These are phyloP conservation scores for Mortierella sp. DNA, from an alignment of 371 early-diverging fungal species.

Conservation along the genomic window DNA sequence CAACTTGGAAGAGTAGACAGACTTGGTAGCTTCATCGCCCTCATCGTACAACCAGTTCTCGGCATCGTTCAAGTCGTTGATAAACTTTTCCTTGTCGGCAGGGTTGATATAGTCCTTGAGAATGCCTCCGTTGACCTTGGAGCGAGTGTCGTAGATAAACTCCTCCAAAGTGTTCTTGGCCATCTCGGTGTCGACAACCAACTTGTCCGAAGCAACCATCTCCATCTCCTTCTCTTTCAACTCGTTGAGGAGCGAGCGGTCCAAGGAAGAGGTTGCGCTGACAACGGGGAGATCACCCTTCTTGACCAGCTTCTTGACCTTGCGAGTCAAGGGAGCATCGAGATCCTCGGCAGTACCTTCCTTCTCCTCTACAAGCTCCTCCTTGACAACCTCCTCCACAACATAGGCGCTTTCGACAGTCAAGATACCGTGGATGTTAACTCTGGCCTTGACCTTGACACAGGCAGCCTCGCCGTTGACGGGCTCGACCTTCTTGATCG, in stretches of 20 bases:
- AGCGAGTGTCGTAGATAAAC: slow-evolving; percentile 97
- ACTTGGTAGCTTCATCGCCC: slow-evolving; percentile 94
- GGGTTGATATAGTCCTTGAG: slow-evolving; percentile 85
- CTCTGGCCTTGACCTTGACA: slow-evolving; percentile 93
- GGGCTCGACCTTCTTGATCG: slow-evolving; percentile 68
- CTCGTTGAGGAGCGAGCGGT: slow-evolving; percentile 68
- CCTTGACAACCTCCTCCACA: slow-evolving; percentile 88
- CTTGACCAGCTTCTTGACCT: slow-evolving; percentile 91
- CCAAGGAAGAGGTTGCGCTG: slow-evolving; percentile 71
- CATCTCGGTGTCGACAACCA: slow-evolving; percentile 94
- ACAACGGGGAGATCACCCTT: slow-evolving; percentile 88
- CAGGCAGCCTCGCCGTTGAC: slow-evolving; percentile 74
- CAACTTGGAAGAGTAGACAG: slow-evolving; percentile 89
- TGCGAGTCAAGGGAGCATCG: slow-evolving; percentile 65
- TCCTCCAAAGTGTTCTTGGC: slow-evolving; percentile 97
- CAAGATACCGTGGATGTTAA: slow-evolving; percentile 89
- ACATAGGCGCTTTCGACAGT: slow-evolving; percentile 89
- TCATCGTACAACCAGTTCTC: slow-evolving; percentile 99
- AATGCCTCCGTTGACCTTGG: slow-evolving; percentile 83
- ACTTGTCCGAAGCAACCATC: slow-evolving; percentile 89
- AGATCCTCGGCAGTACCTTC: slow-evolving; percentile 65
- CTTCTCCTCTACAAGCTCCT: slow-evolving; percentile 74
- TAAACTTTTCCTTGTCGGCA: slow-evolving; percentile 77
- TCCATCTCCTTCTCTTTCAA: slow-evolving; percentile 86
- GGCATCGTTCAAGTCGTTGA: slow-evolving; percentile 76